Conservation (phyloP, 352 stramenopile species). For the Globisporangium rhizosaccharum region DNA sequence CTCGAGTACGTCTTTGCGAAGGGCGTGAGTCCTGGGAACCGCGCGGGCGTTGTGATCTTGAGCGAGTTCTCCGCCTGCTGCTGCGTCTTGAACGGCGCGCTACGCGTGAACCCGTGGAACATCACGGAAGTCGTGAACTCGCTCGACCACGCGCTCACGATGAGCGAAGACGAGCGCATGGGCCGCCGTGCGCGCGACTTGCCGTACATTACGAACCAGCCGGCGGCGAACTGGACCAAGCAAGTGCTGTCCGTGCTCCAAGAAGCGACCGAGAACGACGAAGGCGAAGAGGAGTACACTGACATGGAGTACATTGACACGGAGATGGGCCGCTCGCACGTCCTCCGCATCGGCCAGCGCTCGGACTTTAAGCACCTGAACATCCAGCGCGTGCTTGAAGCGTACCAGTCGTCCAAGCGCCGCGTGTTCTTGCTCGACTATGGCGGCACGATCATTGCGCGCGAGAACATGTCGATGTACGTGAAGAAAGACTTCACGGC, state of each 20-base stretch:
- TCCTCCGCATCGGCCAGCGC: slow-evolving; percentile 51
- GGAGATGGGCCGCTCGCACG: slow-evolving; percentile 71
- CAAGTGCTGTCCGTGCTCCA: slow-evolving; percentile 91
- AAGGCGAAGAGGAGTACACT: slow-evolving; percentile 72
- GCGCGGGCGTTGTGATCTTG: slow-evolving; percentile 93
- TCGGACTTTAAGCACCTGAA: slow-evolving; percentile 86
- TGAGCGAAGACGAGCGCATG: slow-evolving; percentile 86
- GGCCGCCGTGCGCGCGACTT: slow-evolving; percentile 92
- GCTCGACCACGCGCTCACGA: slow-evolving; percentile 92
- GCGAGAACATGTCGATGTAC: slow-evolving; percentile 93
- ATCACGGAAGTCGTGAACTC: slow-evolving; percentile 88
- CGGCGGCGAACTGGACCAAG: slow-evolving; percentile 93
- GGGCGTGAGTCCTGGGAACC: slow-evolving; percentile 38
- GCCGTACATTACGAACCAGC: slow-evolving; percentile 93
- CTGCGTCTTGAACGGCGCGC: slow-evolving; percentile 93
- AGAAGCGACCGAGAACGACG: slow-evolving; percentile 61
- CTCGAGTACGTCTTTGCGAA: slow-evolving; percentile 94
- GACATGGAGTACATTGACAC: slow-evolving; percentile 88
- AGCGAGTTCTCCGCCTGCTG: slow-evolving; percentile 96
- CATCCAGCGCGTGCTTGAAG: slow-evolving; percentile 71
- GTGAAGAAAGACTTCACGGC: slow-evolving; percentile 95
- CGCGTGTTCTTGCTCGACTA: slow-evolving; percentile 97
- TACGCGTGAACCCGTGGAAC: slow-evolving; percentile 97
- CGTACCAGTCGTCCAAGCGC: slow-evolving; percentile 79
- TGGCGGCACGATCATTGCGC: slow-evolving; percentile 93